These are phyloP conservation scores for Aspergillus uvarum DNA, from an alignment of 2,329 filamentous ascomycete genomes.

Conservation along the genomic window DNA sequence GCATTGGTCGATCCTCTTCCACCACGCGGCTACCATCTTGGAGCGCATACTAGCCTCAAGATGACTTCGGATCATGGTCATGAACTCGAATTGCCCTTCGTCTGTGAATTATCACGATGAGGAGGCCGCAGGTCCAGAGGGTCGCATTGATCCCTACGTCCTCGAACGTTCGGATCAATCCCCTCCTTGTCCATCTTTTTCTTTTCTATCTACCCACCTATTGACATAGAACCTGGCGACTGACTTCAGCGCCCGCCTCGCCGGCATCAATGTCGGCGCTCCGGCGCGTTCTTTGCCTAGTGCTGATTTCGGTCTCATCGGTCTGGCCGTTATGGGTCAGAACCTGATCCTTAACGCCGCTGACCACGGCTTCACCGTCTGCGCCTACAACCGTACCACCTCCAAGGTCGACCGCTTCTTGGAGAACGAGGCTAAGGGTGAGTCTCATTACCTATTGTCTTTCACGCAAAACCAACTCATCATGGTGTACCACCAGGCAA, in stretches of 20 bases:
- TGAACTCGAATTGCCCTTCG: not conserved
- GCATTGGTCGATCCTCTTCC: slow-evolving; percentile 5
- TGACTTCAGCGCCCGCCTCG: slow-evolving; percentile 69
- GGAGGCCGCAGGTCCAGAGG: not conserved
- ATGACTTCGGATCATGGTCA: not conserved
- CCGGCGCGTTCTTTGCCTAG: slow-evolving; percentile 56
- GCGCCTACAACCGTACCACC: slow-evolving; percentile 98
- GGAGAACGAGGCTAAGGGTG: slow-evolving; percentile 82
- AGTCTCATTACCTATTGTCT: slow-evolving; percentile 18
- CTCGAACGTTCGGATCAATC: not conserved
- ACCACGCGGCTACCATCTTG: not conserved
- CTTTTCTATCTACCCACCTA: slow-evolving; percentile 17
- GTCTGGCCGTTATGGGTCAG: slow-evolving; percentile 86
- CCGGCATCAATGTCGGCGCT: slow-evolving; percentile 70
- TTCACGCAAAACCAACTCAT: not conserved
- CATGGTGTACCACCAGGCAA: slow-evolving; percentile 60
- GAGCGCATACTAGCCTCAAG: not conserved
- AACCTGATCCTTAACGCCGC: slow-evolving; percentile 89
- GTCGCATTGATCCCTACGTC: not conserved
- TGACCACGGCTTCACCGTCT: slow-evolving; percentile 91
- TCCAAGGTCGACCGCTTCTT: slow-evolving; percentile 97
- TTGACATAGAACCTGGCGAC: slow-evolving; percentile 40
- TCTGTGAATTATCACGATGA: not conserved
- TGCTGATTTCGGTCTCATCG: slow-evolving; percentile 88
- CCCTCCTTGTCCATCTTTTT: slow-evolving; percentile 4